These are phyloP conservation scores for Gossypium mustelinum DNA, from an alignment of 345 rosid genomes.

Conservation along the genomic window DNA sequence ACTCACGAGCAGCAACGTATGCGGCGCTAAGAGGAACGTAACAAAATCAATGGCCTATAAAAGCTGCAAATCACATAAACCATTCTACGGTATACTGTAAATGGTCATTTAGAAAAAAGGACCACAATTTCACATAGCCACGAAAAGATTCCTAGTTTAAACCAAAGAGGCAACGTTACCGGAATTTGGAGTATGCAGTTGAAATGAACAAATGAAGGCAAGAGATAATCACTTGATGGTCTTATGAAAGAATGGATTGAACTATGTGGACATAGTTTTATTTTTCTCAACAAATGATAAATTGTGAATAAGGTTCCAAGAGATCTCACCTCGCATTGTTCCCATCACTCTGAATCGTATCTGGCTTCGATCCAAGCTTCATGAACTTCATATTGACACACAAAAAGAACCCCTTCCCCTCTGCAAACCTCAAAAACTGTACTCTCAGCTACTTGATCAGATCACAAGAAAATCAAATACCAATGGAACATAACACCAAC, in stretches of 20 bases:
- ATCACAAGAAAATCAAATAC: constrained; percentile 24
- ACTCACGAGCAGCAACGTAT: neutral
- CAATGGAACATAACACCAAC: constrained; percentile 29
- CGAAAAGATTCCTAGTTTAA: neutral
- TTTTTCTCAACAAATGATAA: neutral
- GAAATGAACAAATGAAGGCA: constrained; percentile 9
- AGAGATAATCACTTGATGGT: constrained; percentile 1
- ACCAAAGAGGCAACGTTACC: constrained; percentile 7
- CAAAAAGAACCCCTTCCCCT: constrained; percentile 19
- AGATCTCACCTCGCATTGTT: constrained; percentile 42
- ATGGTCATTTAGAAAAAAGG: neutral
- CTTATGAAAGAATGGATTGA: constrained; percentile 15
- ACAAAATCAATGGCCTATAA: constrained; percentile 1
- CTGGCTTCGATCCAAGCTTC: constrained; percentile 89
- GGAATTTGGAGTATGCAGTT: neutral
- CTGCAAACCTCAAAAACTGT: constrained; percentile 12
- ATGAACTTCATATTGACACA: constrained; percentile 76
- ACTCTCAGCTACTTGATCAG: constrained; percentile 20
- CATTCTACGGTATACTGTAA: neutral
- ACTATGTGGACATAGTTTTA: neutral
- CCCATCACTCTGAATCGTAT: constrained; percentile 54
- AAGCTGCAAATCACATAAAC: constrained; percentile 5
- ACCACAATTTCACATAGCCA: constrained; percentile 9
- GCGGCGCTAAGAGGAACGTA: neutral
- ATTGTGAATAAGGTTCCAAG: neutral